Base-by-base conservation (phyloP, 2,329 filamentous ascomycete species). In the Colletotrichum tropicicola region DNA sequence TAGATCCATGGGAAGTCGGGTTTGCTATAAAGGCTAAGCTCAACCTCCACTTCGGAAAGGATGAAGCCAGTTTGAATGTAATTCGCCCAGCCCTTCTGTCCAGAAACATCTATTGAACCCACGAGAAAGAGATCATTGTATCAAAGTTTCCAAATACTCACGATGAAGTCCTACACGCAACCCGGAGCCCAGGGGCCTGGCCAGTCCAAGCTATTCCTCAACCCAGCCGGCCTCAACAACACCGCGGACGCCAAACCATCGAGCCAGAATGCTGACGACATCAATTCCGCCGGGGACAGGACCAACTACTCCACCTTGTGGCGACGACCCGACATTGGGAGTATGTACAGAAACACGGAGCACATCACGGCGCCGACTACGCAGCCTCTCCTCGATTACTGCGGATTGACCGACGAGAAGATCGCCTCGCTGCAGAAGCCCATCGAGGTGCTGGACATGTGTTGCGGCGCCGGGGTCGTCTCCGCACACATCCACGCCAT, bases 371-470 rank as follows among this genome's bases (percentile, higher is more conserved):
- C 19, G 12, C 47, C 37, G 6, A 25, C 27, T 1, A 59, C 47
- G 2, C 57, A 30, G n/a, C 37, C 57, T 2, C 48, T 59, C 7
- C 19, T 59, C 3, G 48, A 59, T 8, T 39, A 45, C 6, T 59
- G 47, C 23, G 57, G 57, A 2, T 12, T 59, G 37, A 47, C 48
- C 1, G 48, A 41, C 3, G 4, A 45, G 3, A 27, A 28, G 13
- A 35, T 59, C 10, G 47, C 57, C 15, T 32, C 48, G n/a, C 28
- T 54, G 32, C 5, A 35, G 5, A 27, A 37, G 8, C 47, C 57
- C 3, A 13, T 59, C n/a, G 48, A 54, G 12, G 57, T 59, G 2
- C 30, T 59, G 9, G 57, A 59, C 23, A 54, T 59, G 57, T 59
- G 57, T 7, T 59, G 57, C 28, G 57, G 57, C 12, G 48, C 57